Base-by-base conservation (phyloP, 2,329 filamentous ascomycete species). In the Phaeoacremonium minimum region DNA sequence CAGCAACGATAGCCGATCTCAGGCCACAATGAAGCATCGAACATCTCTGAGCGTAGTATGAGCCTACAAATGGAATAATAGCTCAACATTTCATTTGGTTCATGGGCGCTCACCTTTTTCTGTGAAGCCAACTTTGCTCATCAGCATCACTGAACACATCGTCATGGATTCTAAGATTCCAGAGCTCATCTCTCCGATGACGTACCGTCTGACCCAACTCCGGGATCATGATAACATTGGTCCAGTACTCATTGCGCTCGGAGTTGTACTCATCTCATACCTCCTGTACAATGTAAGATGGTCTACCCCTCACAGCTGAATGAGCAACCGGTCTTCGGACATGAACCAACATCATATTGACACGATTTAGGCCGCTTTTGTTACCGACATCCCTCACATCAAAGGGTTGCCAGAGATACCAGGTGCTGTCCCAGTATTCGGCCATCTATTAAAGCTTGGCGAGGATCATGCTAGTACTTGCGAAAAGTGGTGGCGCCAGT, bases 401-500 rank as follows among this genome's bases (percentile, higher is more conserved):
- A 61, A 58, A 33, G 65, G 66, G 12, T 57, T 74, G 9, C 66
- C 62, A 12, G 67, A 75, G 35, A 67, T 75, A 12, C 71, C 72
- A 3, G 65, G 66, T 12, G 68, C 70, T 3, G 48, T 68, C 2
- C 72, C 71, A 2, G 55, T 75, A 8, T 60, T 64, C 15, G 71
- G 71, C 1, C 71, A 75, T 50, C 61, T 75, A 4, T 58, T 71
- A 6, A 56, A 64, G 17, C 63, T 75, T 3, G 71, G 72, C 13
- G 67, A 72, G 4, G 71, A 75, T 45, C 72, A 76, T 52, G 71
- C 72, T 15, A 69, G 63, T 7, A 56, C 64, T 3, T 75, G 70
- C 37, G 71, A 70, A 40, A 60, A 58, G 36, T 72, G 67, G 67
- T 71, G 66, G 67, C 58, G 60, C 13, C 52, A 68, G 48, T 70